Conservation (phyloP, 352 stramenopile species). For the Pythium vanterpoolii region DNA sequence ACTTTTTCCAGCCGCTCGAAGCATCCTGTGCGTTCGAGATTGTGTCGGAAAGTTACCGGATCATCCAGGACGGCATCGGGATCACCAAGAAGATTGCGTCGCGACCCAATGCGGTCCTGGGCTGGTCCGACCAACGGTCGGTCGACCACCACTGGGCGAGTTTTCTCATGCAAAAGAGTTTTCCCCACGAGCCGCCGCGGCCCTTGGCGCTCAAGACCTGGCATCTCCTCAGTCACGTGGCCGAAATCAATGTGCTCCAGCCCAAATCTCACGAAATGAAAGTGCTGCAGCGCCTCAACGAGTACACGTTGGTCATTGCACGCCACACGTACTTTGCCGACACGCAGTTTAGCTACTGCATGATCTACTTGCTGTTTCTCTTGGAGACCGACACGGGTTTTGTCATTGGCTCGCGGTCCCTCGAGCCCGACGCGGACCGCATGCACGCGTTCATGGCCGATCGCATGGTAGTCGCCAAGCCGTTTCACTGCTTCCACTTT, state of each 20-base stretch:
- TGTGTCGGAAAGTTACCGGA: constrained; percentile 20
- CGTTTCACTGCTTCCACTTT: constrained; percentile 28
- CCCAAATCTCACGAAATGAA: constrained; percentile 35
- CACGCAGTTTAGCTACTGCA: constrained; percentile 18
- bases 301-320: constrained; percentile 22
- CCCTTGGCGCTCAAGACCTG: constrained; percentile 34
- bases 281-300: constrained; percentile 31
- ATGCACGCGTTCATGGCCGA: constrained; percentile 18
- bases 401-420: constrained; percentile 21
- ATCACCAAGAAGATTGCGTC: constrained; percentile 1
- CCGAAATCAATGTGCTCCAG: constrained; percentile 29
- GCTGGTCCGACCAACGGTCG: constrained; percentile 39
- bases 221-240: constrained; percentile 29
- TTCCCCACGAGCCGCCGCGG: constrained; percentile 27
- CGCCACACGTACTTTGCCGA: constrained; percentile 16
- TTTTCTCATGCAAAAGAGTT: constrained; percentile 47
- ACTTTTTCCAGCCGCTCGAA: constrained; percentile 18
- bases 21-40: constrained; percentile 11
- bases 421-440: constrained; percentile 13
- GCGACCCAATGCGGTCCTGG: constrained; percentile 30
- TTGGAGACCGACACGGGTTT: constrained; percentile 22
- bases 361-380: constrained; percentile 27
- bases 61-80: constrained; percentile 19
- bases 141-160: constrained; percentile 39
- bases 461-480: constrained; percentile 16